Percentiles rank a stretch among this genome's conserved stretches.
phyloP scores from a whole-genome alignment of 495 filamentous ascomycete genomes.

The Penicillium roqueforti region DNA sequence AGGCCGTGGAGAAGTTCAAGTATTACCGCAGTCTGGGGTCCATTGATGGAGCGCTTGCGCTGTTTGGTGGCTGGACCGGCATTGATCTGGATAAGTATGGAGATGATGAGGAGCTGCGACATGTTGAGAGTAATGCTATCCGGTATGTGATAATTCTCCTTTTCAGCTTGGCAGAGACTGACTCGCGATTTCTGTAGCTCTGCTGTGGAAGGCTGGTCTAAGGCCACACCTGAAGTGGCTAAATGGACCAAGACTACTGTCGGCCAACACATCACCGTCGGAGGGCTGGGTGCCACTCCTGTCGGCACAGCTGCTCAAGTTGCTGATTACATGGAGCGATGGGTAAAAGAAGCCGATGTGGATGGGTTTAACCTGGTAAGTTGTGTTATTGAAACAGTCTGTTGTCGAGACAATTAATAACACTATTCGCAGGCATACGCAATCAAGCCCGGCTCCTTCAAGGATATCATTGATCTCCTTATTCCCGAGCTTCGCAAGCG shows the following conservation, averaged over 20 bases:
- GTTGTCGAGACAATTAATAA: neutral
- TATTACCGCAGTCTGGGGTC: conserved; percentile 46
- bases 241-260: conserved; percentile 65
- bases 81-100: conserved; percentile 50
- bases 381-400: neutral
- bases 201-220: conserved; percentile 47
- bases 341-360: conserved; percentile 57
- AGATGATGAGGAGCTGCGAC: conserved; percentile 52
- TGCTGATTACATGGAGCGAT: conserved; percentile 57
- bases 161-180: neutral
- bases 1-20: conserved; percentile 50
- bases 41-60: conserved; percentile 52
- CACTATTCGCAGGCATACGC: conserved; percentile 46
- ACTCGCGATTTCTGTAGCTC: conserved; percentile 27
- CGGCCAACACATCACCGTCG: conserved; percentile 58
- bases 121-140: conserved; percentile 62
- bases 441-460: conserved; percentile 58
- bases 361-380: conserved; percentile 61
- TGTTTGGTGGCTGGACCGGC: conserved; percentile 58
- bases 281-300: conserved; percentile 51
- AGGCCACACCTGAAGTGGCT: conserved; percentile 37
- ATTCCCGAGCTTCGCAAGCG: conserved; percentile 43
- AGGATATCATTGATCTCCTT: conserved; percentile 55
- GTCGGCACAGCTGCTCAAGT: conserved; percentile 56
- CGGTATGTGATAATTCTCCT: conserved; percentile 29